A percentile compares a stretch with the other conserved stretches of the same genome.
phyloP scores from a whole-genome alignment of 306 rosid species.

The Cucurbita argyrosperma region DNA sequence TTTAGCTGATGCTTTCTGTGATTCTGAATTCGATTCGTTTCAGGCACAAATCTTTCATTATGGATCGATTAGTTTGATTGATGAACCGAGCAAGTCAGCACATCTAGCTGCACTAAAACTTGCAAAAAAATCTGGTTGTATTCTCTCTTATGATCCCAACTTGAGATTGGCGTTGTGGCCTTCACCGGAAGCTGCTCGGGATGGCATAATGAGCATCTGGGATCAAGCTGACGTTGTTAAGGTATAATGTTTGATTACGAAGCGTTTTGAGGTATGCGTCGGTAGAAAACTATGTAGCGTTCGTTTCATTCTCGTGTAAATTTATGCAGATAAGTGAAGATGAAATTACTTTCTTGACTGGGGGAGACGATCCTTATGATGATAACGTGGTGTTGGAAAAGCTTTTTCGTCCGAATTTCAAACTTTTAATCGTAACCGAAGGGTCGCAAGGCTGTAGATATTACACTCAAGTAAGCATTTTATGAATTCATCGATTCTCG shows the following conservation, averaged over 20 bases:
- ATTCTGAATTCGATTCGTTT: neutral
- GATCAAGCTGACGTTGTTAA: constrained; percentile 70
- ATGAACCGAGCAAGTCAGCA: constrained; percentile 67
- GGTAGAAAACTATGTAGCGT: neutral
- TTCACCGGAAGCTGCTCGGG: constrained; percentile 53
- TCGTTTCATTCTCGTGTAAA: neutral
- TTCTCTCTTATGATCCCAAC: constrained; percentile 89
- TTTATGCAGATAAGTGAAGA: constrained; percentile 33
- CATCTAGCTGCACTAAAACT: constrained; percentile 69
- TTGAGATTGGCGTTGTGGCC: constrained; percentile 84
- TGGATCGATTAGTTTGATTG: constrained; percentile 94
- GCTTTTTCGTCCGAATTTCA: constrained; percentile 38
- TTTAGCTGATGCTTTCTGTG: neutral
- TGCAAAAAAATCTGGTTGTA: constrained; percentile 59
- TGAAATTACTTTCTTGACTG: constrained; percentile 33
- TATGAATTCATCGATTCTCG: too few species aligned
- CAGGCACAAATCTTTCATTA: constrained; percentile 75
- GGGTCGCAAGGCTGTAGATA: constrained; percentile 52
- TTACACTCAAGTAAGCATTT: constrained; percentile 37
- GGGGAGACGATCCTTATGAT: constrained; percentile 42
- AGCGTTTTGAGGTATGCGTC: neutral
- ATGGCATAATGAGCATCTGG: constrained; percentile 78
- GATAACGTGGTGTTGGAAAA: constrained; percentile 39
- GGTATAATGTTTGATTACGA: constrained; percentile 20
- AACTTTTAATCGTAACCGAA: constrained; percentile 50